A percentile compares a stretch with the other conserved stretches of the same genome.
Evolutionary conservation across 495 filamentous ascomycete species (phyloP).

Genomic region (Talaromyces trachyspermus): DNA sequence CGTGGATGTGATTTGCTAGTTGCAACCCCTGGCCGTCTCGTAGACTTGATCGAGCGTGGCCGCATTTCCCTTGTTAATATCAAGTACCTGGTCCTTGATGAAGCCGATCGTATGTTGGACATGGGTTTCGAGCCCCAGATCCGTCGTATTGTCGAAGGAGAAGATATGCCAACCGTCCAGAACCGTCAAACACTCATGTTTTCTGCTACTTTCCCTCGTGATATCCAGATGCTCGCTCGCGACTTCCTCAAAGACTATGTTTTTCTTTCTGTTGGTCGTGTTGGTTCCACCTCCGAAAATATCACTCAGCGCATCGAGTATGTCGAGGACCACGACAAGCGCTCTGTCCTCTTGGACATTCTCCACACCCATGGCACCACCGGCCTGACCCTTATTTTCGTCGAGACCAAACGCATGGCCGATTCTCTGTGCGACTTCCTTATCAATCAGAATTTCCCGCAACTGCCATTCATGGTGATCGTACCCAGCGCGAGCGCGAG

Average conservation of each 20-base stretch:
- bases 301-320: conserved; percentile 99
- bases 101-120: conserved; percentile 99
- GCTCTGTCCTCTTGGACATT: conserved; percentile 92
- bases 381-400: conserved; percentile 93
- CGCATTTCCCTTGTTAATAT: conserved; percentile 94
- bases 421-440: conserved; percentile 95
- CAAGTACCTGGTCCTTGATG: conserved; percentile 98
- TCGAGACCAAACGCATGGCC: conserved; percentile 99
- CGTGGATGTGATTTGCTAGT: conserved; percentile 96
- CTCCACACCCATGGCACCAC: conserved; percentile 82
- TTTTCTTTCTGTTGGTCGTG: conserved; percentile 96
- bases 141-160: conserved; percentile 93
- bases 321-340: conserved; percentile 95
- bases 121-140: conserved; percentile 99
- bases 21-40: conserved; percentile 92
- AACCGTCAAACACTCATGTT: conserved; percentile 98
- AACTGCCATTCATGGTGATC: conserved; percentile 97
- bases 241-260: conserved; percentile 98
- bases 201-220: conserved; percentile 95
- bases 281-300: conserved; percentile 99
- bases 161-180: conserved; percentile 87
- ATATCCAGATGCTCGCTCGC: conserved; percentile 96
- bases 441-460: conserved; percentile 96
- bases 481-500: conserved; percentile 98
- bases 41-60: conserved; percentile 96